Conservation (phyloP, 2,329 filamentous ascomycete species). For the Sclerotinia glacialis region DNA sequence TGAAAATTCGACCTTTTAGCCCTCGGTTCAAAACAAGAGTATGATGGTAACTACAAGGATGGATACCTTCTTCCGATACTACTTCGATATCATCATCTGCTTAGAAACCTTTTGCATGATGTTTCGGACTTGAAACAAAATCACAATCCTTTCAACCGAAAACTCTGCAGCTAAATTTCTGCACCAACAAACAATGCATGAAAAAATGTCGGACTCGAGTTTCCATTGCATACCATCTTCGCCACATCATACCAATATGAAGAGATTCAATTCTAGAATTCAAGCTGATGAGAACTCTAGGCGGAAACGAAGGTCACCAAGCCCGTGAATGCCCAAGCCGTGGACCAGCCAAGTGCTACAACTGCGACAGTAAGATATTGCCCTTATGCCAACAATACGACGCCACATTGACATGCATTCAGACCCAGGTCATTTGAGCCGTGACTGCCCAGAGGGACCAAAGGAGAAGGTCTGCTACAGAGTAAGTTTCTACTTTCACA, state of each 20-base stretch:
- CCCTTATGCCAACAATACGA: conserved; percentile 30
- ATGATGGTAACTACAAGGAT: not conserved
- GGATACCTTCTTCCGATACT: not conserved
- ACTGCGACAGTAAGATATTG: conserved; percentile 66
- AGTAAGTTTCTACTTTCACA: conserved; percentile 1
- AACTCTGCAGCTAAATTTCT: conserved; percentile 3
- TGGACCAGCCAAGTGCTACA: conserved; percentile 80
- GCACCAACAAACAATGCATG: not conserved
- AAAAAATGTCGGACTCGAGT: not conserved
- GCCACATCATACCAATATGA: not conserved
- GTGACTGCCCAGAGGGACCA: conserved; percentile 84
- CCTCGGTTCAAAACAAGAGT: not conserved
- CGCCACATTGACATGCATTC: conserved; percentile 33
- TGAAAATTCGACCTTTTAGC: not conserved
- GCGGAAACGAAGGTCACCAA: conserved; percentile 71
- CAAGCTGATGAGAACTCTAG: conserved; percentile 45
- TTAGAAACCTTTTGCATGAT: not conserved
- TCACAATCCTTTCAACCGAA: not conserved
- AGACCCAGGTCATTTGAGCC: conserved; percentile 76
- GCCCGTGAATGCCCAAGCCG: conserved; percentile 84
- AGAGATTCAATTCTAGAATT: not conserved
- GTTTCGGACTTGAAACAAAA: not conserved
- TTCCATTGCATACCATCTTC: not conserved
- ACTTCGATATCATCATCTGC: not conserved
- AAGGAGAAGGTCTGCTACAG: conserved; percentile 84